Percentiles rank a stretch among this genome's conserved stretches.
Conservation (phyloP, 2,329 filamentous ascomycete genomes). For the Penicillium sp. region DNA sequence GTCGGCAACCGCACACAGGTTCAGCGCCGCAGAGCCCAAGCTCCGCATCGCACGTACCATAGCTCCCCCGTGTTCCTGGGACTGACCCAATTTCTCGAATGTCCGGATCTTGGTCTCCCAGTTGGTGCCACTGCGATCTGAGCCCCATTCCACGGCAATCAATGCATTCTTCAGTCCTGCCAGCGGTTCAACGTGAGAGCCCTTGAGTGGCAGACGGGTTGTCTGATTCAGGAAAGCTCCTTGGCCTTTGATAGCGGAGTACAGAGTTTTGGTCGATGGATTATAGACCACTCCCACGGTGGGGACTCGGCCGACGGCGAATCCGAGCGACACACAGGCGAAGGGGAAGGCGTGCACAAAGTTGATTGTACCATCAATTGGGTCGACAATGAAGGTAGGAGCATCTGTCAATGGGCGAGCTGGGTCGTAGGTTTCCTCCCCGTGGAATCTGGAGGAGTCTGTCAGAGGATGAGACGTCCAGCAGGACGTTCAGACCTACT, state of each 20-base stretch:
- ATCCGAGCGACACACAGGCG: constrained; percentile 60
- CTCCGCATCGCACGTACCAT: constrained; percentile 63
- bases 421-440: constrained; percentile 62
- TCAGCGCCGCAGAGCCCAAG: constrained; percentile 61
- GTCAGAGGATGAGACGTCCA: neutral
- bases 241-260: constrained; percentile 56
- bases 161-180: constrained; percentile 53
- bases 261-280: constrained; percentile 58
- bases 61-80: constrained; percentile 57
- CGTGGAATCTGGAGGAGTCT: constrained; percentile 50
- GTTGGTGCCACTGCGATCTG: constrained; percentile 57
- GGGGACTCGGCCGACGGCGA: constrained; percentile 53
- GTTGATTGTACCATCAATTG: constrained; percentile 66
- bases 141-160: constrained; percentile 64
- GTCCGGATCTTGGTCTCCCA: constrained; percentile 59
- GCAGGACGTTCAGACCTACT: constrained; percentile 36
- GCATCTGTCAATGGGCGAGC: constrained; percentile 52
- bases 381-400: constrained; percentile 65
- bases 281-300: constrained; percentile 63
- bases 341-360: constrained; percentile 64
- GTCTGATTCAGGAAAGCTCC: constrained; percentile 52
- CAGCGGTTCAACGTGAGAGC: constrained; percentile 46
- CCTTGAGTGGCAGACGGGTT: constrained; percentile 49
- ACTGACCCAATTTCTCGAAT: constrained; percentile 51
- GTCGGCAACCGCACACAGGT: constrained; percentile 60